phyloP scores from a whole-genome alignment of 805 yeast genomes.

The Suhomyces prunicola region DNA sequence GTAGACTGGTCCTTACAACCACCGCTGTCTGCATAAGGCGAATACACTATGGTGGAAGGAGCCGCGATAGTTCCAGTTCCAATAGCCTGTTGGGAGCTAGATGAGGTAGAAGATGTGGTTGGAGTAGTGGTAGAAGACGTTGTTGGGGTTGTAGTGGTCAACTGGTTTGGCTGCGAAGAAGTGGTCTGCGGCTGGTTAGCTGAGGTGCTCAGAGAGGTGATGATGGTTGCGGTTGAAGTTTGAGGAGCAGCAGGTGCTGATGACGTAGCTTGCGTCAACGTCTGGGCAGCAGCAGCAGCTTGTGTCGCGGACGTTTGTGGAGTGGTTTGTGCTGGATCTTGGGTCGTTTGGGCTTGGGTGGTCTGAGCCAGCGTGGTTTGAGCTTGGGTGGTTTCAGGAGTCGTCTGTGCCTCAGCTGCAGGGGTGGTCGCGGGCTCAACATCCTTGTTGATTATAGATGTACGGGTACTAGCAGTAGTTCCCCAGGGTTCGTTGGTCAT shows the following conservation, averaged over 20 bases:
- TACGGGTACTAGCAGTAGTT: slow-evolving; percentile 33
- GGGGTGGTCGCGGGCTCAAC: slow-evolving; percentile 15
- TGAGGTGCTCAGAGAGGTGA: neutral
- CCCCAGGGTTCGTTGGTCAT: slow-evolving; percentile 29
- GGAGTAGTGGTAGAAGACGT: too few relatives aligned
- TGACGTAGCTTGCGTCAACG: neutral
- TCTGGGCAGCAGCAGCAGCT: slow-evolving; percentile 22
- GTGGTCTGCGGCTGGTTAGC: slow-evolving; percentile 23
- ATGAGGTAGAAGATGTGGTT: slow-evolving; percentile 9
- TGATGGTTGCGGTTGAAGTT: neutral
- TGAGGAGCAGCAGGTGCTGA: slow-evolving; percentile 5
- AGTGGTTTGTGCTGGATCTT: neutral
- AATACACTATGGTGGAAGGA: slow-evolving; percentile 66
- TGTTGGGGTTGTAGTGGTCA: slow-evolving; percentile 1
- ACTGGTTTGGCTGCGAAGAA: slow-evolving; percentile 9
- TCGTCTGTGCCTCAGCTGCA: neutral
- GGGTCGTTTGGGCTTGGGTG: neutral
- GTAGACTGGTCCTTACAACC: slow-evolving; percentile 59
- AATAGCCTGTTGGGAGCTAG: slow-evolving; percentile 8
- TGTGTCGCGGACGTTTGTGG: neutral
- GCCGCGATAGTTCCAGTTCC: slow-evolving; percentile 24
- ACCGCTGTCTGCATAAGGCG: slow-evolving; percentile 71
- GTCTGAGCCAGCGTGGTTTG: neutral
- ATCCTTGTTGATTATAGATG: slow-evolving; percentile 20
- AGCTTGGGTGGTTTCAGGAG: slow-evolving; percentile 14